Conservation (phyloP, 2,329 filamentous ascomycete genomes). For the Trichoderma breve region DNA sequence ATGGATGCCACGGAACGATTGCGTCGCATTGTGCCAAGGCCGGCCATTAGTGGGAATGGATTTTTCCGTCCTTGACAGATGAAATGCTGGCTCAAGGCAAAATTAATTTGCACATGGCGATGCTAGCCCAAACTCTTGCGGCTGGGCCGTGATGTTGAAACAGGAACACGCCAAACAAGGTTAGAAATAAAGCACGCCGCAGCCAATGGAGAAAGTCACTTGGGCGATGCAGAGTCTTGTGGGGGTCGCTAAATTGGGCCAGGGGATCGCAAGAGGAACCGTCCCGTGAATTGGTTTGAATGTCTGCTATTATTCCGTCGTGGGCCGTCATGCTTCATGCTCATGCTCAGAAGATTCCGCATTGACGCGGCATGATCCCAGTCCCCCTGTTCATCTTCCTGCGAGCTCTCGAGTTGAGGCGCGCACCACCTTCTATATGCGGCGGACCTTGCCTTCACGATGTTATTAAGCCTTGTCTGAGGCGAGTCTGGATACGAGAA, state of each 20-base stretch:
- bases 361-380: background rate
- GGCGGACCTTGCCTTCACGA: background rate
- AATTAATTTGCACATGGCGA: background rate
- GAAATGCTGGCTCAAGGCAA: background rate
- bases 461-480: slow-evolving; percentile 22
- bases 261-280: slow-evolving; percentile 1
- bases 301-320: background rate
- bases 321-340: background rate
- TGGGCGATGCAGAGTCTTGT: background rate
- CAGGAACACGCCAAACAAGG: background rate
- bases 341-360: background rate
- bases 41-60: slow-evolving; percentile 18
- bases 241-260: slow-evolving; percentile 1
- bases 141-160: background rate
- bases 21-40: background rate
- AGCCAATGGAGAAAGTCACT: slow-evolving; percentile 3
- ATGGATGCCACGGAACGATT: background rate
- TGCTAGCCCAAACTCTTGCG: background rate
- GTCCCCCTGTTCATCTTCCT: background rate
- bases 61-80: slow-evolving; percentile 18
- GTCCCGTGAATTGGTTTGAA: slow-evolving; percentile 1
- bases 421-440: slow-evolving; percentile 6
- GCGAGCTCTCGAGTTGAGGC: background rate
- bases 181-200: background rate
- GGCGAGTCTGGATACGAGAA: slow-evolving; percentile 48